Evolutionary conservation across 768 basidiomycete species (phyloP).

Genomic region (Pleurotus cornucopiae): DNA sequence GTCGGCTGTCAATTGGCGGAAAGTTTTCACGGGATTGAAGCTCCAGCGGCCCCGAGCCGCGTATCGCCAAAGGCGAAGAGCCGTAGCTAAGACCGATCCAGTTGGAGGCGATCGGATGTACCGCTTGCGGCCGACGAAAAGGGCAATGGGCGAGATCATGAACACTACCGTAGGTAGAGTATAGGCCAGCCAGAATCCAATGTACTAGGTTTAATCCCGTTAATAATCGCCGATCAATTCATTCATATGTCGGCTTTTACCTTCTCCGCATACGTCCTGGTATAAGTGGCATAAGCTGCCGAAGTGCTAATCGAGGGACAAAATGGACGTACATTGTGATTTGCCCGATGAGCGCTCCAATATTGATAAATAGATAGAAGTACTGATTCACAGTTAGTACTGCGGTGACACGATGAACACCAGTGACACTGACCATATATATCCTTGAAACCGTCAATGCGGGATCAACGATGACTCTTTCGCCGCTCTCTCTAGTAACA

Average conservation of each 20-base stretch:
- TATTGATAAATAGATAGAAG: constrained; percentile 71
- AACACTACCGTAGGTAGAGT: constrained; percentile 62
- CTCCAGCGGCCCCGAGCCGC: constrained; percentile 52
- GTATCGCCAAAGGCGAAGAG: constrained; percentile 40
- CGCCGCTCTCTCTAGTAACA: constrained; percentile 44
- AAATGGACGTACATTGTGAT: constrained; percentile 42
- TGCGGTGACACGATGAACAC: not conserved
- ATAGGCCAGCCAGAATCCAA: constrained; percentile 66
- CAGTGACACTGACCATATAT: constrained; percentile 53
- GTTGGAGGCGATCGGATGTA: constrained; percentile 56
- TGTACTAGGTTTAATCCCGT: constrained; percentile 32
- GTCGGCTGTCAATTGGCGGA: constrained; percentile 44
- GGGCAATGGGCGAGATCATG: constrained; percentile 56
- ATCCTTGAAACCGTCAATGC: constrained; percentile 61
- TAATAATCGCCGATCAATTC: not conserved
- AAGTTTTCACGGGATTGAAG: constrained; percentile 44
- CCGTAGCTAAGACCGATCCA: constrained; percentile 57
- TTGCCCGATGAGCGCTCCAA: constrained; percentile 68
- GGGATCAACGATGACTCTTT: constrained; percentile 76
- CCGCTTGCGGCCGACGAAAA: constrained; percentile 48
- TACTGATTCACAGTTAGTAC: constrained; percentile 28
- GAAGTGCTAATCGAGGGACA: not conserved
- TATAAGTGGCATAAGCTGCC: constrained; percentile 5
- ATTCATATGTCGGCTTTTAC: constrained; percentile 20
- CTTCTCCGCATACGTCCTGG: constrained; percentile 53